Percentiles rank a stretch among this genome's conserved stretches.
Conservation (phyloP, 305 asterid genomes). For the Fraxinus xanthoxyloides region DNA sequence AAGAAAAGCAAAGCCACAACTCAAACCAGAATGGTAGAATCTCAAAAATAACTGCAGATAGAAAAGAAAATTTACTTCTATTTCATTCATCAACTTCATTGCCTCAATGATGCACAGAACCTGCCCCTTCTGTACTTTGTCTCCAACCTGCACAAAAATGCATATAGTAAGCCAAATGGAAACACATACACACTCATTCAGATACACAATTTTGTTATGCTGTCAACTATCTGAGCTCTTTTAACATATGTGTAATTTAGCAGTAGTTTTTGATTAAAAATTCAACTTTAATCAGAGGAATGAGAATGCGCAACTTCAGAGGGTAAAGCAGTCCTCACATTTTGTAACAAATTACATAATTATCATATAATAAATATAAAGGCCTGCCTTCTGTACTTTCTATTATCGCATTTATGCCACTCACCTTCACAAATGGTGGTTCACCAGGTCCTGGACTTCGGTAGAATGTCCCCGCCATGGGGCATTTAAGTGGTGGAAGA, state of each 20-base stretch:
- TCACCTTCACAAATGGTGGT: conserved; percentile 88
- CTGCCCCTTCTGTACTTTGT: conserved; percentile 88
- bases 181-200: neutral
- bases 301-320: neutral
- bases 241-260: neutral
- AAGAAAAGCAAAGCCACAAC: conserved; percentile 1
- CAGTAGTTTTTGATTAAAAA: no score
- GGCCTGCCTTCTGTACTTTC: neutral
- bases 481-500: conserved; percentile 68
- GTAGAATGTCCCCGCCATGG: conserved; percentile 93
- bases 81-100: conserved; percentile 97
- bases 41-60: conserved; percentile 12
- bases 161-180: conserved; percentile 6
- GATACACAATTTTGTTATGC: neutral
- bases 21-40: conserved; percentile 6
- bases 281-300: neutral
- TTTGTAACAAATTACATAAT: neutral
- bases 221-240: conserved; percentile 13
- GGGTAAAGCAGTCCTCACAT: neutral
- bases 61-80: conserved; percentile 68
- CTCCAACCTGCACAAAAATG: conserved; percentile 68
- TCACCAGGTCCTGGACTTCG: conserved; percentile 81
- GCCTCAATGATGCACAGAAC: conserved; percentile 92
- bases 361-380: neutral
- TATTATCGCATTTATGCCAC: neutral